Conservation (phyloP, 192 early-diverging fungal species). For the Diversispora epigaea region DNA sequence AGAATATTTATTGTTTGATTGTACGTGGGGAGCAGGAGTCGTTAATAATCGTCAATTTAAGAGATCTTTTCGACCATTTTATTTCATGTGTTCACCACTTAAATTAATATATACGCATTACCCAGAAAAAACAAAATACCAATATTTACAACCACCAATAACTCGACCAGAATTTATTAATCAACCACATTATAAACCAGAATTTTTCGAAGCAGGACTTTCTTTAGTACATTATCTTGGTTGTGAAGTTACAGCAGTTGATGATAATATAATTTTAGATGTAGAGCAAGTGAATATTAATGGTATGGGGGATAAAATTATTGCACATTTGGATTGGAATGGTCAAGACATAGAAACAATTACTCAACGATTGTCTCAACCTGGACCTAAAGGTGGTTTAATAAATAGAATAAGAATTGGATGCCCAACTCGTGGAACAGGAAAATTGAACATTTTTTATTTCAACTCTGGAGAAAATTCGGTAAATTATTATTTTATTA, state of each 20-base stretch:
- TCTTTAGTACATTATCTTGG: not conserved
- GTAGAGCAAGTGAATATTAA: not conserved
- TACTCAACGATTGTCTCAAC: not conserved
- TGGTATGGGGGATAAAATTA: not conserved
- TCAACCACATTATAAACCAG: not conserved
- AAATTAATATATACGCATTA: conserved; percentile 59
- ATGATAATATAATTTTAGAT: conserved; percentile 23
- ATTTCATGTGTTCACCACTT: conserved; percentile 54
- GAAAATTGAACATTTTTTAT: not conserved
- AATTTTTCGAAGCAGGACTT: conserved; percentile 7
- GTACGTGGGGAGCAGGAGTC: conserved; percentile 59
- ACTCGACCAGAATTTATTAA: not conserved
- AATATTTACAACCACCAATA: conserved; percentile 51
- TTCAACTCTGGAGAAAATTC: not conserved
- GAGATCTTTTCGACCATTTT: conserved; percentile 52
- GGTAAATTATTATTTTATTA: not conserved
- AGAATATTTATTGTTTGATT: conserved; percentile 57
- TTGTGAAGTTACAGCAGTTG: not conserved
- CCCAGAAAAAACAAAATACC: conserved; percentile 50
- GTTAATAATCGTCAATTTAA: conserved; percentile 40
- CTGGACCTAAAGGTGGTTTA: not conserved
- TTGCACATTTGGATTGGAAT: conserved; percentile 15
- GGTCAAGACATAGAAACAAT: not conserved
- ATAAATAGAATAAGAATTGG: conserved; percentile 14
- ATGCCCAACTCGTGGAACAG: conserved; percentile 16